phyloP scores from a whole-genome alignment of 768 basidiomycete genomes.

The Tricholoma hemisulphureum region DNA sequence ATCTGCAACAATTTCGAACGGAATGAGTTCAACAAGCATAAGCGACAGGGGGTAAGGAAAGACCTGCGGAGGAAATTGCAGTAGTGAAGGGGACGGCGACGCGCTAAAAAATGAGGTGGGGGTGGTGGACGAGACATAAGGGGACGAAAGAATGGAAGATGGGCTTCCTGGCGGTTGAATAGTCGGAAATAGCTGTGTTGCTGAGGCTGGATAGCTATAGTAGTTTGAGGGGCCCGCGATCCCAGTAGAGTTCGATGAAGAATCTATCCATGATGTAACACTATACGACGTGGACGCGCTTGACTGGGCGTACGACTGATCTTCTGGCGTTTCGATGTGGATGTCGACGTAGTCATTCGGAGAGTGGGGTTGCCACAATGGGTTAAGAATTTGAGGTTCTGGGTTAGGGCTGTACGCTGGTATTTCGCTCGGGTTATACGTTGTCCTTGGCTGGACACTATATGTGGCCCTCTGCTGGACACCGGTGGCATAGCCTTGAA shows the following conservation, averaged over 20 bases:
- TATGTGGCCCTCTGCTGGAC: neutral
- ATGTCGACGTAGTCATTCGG: neutral
- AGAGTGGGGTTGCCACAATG: neutral
- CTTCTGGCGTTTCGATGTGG: neutral
- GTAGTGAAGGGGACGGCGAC: neutral
- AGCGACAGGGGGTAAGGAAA: neutral
- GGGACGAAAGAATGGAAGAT: neutral
- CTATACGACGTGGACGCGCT: constrained; percentile 5
- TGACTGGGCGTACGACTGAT: neutral
- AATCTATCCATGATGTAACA: neutral
- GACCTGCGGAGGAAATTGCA: neutral
- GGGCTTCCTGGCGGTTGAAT: neutral
- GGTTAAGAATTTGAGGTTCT: neutral
- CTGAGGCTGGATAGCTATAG: constrained; percentile 4
- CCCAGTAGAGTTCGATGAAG: neutral
- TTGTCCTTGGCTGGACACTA: neutral
- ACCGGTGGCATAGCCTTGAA: neutral
- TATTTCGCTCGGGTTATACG: neutral
- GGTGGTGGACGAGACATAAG: neutral
- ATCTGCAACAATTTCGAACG: constrained; percentile 1
- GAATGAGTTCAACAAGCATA: neutral
- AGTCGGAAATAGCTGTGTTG: neutral
- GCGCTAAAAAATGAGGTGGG: neutral
- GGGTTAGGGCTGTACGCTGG: neutral
- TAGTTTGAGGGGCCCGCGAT: constrained; percentile 2